Percentiles rank a stretch among this genome's conserved stretches.
These are phyloP conservation scores for Acidiella bohemica DNA, from an alignment of 495 filamentous ascomycete species.

Conservation along the genomic window DNA sequence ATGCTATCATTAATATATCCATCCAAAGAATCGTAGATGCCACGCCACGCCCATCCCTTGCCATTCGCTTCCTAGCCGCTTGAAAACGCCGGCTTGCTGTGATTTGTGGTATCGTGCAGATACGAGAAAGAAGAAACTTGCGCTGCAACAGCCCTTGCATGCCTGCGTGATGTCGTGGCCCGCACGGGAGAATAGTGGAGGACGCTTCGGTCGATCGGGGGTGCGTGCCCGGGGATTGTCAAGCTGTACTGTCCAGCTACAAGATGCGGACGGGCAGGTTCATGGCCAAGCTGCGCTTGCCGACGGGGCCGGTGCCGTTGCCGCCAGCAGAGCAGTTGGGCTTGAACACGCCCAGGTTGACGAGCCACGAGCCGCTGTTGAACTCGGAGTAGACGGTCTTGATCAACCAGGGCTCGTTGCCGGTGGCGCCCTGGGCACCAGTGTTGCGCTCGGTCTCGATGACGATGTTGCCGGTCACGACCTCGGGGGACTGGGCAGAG, in stretches of 20 bases:
- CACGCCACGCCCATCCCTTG: neutral
- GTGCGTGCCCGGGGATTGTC: too few species aligned
- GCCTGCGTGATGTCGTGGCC: too few species aligned
- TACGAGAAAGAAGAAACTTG: constrained; percentile 6
- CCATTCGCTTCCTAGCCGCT: neutral
- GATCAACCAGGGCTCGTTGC: constrained; percentile 13
- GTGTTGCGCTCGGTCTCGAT: constrained; percentile 10
- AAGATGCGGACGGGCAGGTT: constrained; percentile 9
- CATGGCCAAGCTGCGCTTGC: constrained; percentile 3
- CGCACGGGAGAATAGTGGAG: too few species aligned
- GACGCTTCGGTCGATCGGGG: too few species aligned
- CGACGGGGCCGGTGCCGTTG: constrained; percentile 6
- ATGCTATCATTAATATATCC: constrained; percentile 13
- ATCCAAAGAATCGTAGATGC: constrained; percentile 6
- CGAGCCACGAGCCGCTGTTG: constrained; percentile 10
- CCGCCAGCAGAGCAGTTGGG: constrained; percentile 12
- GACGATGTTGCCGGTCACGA: constrained; percentile 14
- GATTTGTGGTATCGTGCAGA: constrained; percentile 9
- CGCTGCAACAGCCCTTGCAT: too few species aligned
- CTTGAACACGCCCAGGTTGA: constrained; percentile 11
- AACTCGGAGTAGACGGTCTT: constrained; percentile 10
- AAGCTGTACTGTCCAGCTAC: too few species aligned
- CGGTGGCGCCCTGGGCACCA: too few species aligned
- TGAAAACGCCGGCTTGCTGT: constrained; percentile 9
- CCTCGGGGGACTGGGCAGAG: constrained; percentile 7